Base-by-base conservation (phyloP, 306 rosid species). In the Ceratonia siliqua region DNA sequence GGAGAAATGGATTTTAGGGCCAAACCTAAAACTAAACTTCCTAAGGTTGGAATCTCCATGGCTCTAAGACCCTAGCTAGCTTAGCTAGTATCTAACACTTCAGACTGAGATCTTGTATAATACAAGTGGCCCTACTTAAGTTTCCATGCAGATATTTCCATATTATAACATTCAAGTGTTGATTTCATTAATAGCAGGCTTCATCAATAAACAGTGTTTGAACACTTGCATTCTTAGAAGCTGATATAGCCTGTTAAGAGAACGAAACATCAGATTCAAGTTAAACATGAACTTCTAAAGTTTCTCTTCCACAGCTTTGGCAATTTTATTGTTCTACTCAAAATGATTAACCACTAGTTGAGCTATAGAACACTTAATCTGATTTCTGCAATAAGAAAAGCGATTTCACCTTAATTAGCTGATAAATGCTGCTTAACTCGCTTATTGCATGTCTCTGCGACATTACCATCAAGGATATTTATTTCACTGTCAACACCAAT, bases 301-400 rank as follows among this genome's bases (percentile, higher is more conserved):
- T 65, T 90, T 90, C 5, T 87, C 81, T 81, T 89, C 94, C 21
- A 87, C 94, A 17, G 92, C 92, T 80, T 70, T 89, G 38, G 94
- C 94, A 46, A 87, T 87, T 1, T 87, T 90, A 57, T 85, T 89
- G 66, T 89, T 87, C 79, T 87, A 90, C 85, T 87, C 94, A 80
- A 87, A 89, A 50, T 87, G 58, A 70, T 79, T 84, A 84, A 85
- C 92, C 87, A 90, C n/a, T n/a, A 68, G 62, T 55, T 79, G 76
- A 87, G 89, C 82, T 87, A 87, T 35, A 88, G 89, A 55, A 86
- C 92, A 67, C 87, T 84, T 36, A 87, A 83, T 77, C 92, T 85
- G 46, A 82, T 88, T 30, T 88, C 96, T 90, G 68, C 57, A 56
- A 62, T 21, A 12, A 17, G 62, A 69, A 24, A 21, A 52, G 46